phyloP scores from a whole-genome alignment of 371 early-diverging fungal species.

The Thermomucor indicae-seudaticae region DNA sequence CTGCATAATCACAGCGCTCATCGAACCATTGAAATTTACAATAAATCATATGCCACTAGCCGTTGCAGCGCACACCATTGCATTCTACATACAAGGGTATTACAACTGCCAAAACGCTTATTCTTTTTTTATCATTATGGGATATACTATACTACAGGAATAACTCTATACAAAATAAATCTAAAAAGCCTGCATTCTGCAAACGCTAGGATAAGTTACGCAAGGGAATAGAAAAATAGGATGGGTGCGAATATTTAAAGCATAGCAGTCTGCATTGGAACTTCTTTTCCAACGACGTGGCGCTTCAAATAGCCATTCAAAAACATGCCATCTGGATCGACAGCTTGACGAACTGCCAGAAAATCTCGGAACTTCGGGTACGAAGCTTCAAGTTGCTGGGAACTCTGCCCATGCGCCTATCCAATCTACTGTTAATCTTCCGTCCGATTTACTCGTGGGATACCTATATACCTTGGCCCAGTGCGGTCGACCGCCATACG shows the following conservation, averaged over 20 bases:
- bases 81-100: no score
- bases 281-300: conserved; percentile 29
- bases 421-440: neutral
- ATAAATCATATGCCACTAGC: no score
- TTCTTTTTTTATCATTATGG: conserved; percentile 1
- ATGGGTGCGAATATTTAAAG: neutral
- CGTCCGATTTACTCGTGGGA: neutral
- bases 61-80: no score
- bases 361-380: conserved; percentile 71
- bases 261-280: conserved; percentile 3
- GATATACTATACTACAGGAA: no score
- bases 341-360: conserved; percentile 43
- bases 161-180: neutral
- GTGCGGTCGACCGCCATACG: conserved; percentile 73
- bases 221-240: neutral
- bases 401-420: conserved; percentile 60
- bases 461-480: conserved; percentile 71
- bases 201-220: neutral
- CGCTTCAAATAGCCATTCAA: conserved; percentile 70
- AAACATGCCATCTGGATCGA: conserved; percentile 76
- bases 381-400: conserved; percentile 43
- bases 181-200: neutral
- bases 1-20: no score
- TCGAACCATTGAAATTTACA: no score
- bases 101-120: neutral